Conservation (phyloP, 805 yeast species). For the Candida nemodendra region DNA sequence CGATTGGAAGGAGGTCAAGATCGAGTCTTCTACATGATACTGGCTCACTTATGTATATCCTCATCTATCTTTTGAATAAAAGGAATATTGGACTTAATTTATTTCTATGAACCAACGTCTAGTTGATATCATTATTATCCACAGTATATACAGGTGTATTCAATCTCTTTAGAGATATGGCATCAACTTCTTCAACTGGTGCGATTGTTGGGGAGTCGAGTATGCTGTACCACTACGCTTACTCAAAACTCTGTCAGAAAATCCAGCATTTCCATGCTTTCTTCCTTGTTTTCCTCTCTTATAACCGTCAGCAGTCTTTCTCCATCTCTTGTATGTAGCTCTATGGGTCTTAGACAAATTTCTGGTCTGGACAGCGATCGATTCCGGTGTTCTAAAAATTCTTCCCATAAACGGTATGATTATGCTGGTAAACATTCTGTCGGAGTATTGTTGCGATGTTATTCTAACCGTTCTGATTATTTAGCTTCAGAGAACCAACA, state of each 20-base stretch:
- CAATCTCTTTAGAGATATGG: conserved; percentile 37
- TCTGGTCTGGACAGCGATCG: conserved; percentile 18
- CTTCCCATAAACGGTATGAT: conserved; percentile 18
- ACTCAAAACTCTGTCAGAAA: conserved; percentile 62
- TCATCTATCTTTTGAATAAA: conserved; percentile 2
- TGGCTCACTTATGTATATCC: too few relatives aligned
- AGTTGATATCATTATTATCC: conserved; percentile 2
- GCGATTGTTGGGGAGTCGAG: conserved; percentile 55
- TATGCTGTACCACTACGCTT: conserved; percentile 57
- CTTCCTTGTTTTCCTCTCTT: conserved; percentile 79
- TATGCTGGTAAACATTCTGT: conserved; percentile 11
- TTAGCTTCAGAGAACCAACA: too few relatives aligned
- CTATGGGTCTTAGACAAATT: conserved; percentile 71
- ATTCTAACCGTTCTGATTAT: background rate
- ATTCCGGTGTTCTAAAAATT: background rate
- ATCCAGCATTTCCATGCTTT: conserved; percentile 91
- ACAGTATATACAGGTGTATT: conserved; percentile 6
- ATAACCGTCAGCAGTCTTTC: conserved; percentile 67
- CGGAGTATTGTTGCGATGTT: too few relatives aligned
- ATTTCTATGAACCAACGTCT: background rate
- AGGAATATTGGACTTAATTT: conserved; percentile 4
- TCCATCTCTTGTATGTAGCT: conserved; percentile 85
- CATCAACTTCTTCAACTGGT: conserved; percentile 55
- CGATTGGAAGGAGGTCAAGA: conserved; percentile 56
- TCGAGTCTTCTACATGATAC: conserved; percentile 37